Percentiles rank a stretch among this genome's conserved stretches.
These are phyloP conservation scores for Trichophaea hybrida DNA, from an alignment of 2,329 filamentous ascomycete species.

Conservation along the genomic window DNA sequence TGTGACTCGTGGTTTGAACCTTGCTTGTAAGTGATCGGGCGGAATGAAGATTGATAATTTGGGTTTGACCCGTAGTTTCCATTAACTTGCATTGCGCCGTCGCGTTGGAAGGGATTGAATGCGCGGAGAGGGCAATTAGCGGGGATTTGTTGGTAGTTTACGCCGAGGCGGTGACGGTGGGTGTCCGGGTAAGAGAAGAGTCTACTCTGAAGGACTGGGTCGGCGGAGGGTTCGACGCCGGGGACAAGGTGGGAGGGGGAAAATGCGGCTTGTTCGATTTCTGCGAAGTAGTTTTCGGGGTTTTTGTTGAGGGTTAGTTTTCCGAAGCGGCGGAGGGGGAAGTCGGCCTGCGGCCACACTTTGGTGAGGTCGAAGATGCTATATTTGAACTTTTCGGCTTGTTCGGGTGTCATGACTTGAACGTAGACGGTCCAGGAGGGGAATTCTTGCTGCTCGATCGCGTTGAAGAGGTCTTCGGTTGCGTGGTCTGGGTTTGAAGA, in stretches of 20 bases:
- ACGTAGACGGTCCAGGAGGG: slow-evolving; percentile 51
- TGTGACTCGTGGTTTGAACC: slow-evolving; percentile 19
- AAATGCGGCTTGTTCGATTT: slow-evolving; percentile 55
- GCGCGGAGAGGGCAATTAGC: slow-evolving; percentile 40
- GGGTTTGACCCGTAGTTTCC: slow-evolving; percentile 36
- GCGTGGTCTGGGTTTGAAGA: slow-evolving; percentile 47
- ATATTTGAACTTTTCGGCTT: slow-evolving; percentile 46
- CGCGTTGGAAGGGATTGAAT: slow-evolving; percentile 33
- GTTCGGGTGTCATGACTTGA: slow-evolving; percentile 47
- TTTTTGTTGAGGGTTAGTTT: slow-evolving; percentile 52
- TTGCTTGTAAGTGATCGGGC: slow-evolving; percentile 23
- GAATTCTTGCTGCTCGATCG: slow-evolving; percentile 46
- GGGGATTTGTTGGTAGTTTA: slow-evolving; percentile 51
- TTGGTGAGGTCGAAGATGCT: slow-evolving; percentile 58
- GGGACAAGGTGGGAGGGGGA: slow-evolving; percentile 50
- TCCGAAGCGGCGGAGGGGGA: slow-evolving; percentile 47
- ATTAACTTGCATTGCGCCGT: slow-evolving; percentile 29
- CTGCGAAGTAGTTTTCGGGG: slow-evolving; percentile 41
- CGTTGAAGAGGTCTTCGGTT: slow-evolving; percentile 49
- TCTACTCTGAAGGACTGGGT: slow-evolving; percentile 47
- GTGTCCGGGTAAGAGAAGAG: slow-evolving; percentile 49
- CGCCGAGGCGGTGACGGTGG: slow-evolving; percentile 48
- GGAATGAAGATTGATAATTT: slow-evolving; percentile 32
- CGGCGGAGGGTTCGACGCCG: slow-evolving; percentile 47
- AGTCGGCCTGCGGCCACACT: slow-evolving; percentile 50